Evolutionary conservation across 768 basidiomycete genomes (phyloP), one percentile per base, ranked within the genome.

Genomic region (Lentinula guzmanii): DNA sequence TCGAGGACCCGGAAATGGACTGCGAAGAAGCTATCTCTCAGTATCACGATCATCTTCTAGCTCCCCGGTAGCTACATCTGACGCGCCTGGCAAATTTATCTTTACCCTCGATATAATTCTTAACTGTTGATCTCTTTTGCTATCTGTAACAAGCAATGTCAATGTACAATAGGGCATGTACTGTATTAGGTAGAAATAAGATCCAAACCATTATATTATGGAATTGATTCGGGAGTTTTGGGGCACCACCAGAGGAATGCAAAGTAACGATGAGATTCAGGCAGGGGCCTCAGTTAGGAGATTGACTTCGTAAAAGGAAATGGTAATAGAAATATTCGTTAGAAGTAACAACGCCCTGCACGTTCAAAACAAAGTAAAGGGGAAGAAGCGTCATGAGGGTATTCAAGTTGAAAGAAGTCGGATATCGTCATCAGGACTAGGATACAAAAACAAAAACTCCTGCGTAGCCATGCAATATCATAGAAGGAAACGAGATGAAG

Each of bases 1-100:
- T 66, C 61, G 63, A 54, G 8, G 68, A 69, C n/a, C 72, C 77
- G 35, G 76, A 78, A 39, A 74, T 74, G 70, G 79, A 82, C 52
- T 58, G 60, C 28, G 78, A 79, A 4, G 73, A 74, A 31, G 71
- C 68, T 0, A 71, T 71, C 57, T 68, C 68, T 45, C 69, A 65
- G 28, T 78, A 76, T 39, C 41, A 24, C n/a, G 41, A 43, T 9
- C 24, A 31, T 43, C 18, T 42, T 43, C 55, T n/a, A 31, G 15
- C 39, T 11, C 43, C 37, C 11, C 10, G 3, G 2, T 42, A 21
- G 15, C 7, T 24, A 1, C 45, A 46, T 46, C 45, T n/a, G 0
- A 13, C 45, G 21, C 21, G 6, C 1, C 45, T 46, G 5, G 28
- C 28, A 28, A 28, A 28, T 28, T 28, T 2, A 28, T 28, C 28